These are phyloP conservation scores for Fraxinus latifolia DNA, from an alignment of 305 asterid genomes.

Conservation along the genomic window DNA sequence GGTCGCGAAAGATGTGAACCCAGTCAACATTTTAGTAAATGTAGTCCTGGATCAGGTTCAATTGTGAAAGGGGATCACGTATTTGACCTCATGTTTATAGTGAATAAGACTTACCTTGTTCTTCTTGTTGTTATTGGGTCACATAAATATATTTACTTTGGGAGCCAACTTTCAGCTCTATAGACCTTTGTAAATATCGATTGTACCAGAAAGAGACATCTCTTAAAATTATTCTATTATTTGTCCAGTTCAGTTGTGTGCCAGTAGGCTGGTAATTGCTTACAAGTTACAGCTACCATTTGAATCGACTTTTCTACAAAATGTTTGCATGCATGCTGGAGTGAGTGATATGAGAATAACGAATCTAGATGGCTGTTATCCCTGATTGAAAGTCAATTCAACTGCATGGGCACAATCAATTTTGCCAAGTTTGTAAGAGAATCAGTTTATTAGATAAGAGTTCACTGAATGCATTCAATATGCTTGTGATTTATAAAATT, in stretches of 20 bases:
- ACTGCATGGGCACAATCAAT: not conserved
- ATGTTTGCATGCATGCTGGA: not conserved
- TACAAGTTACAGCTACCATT: not conserved
- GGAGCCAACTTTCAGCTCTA: not conserved
- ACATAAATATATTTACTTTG: not conserved
- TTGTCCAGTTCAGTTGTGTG: not conserved
- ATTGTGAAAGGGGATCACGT: not conserved
- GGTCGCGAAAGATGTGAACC: not conserved
- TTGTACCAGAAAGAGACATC: not conserved
- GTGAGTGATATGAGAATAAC: not conserved
- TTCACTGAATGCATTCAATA: not conserved
- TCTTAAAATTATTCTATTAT: not conserved
- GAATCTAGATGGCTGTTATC: conserved; percentile 5
- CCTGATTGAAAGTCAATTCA: not conserved
- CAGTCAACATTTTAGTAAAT: not conserved
- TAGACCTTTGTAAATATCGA: not conserved
- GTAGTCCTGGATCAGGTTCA: not conserved
- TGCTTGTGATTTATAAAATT: not conserved
- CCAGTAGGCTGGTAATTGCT: not conserved
- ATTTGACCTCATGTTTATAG: not conserved
- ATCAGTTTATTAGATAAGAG: not conserved
- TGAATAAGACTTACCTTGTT: not conserved
- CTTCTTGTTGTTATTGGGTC: not conserved
- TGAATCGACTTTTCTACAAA: not conserved
- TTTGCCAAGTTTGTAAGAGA: not conserved